A percentile compares a stretch with the other conserved stretches of the same genome.
phyloP scores from a whole-genome alignment of 345 rosid species.

The Heritiera littoralis region DNA sequence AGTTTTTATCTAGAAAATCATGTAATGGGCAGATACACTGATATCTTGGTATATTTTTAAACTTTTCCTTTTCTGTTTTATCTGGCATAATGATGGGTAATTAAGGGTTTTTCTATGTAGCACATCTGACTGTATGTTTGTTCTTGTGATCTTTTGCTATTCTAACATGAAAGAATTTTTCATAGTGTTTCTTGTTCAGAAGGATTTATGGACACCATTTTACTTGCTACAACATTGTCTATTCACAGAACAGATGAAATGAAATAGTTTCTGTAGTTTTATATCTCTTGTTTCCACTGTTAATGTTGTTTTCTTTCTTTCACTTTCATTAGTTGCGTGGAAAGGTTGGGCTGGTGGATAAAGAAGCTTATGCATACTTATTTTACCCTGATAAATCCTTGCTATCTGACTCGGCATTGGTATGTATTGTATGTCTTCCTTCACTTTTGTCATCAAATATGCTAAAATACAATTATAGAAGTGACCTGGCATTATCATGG shows the following conservation, averaged over 20 bases:
- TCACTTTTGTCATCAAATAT: slow-evolving; percentile 7
- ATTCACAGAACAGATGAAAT: background rate
- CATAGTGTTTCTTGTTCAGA: background rate
- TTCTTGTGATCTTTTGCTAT: slow-evolving; percentile 8
- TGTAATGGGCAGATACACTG: background rate
- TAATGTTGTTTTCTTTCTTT: background rate
- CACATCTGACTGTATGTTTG: background rate
- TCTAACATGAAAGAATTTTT: slow-evolving; percentile 11
- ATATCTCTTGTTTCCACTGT: slow-evolving; percentile 10
- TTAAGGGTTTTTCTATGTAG: background rate
- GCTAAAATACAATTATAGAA: background rate
- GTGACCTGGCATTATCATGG: slow-evolving; percentile 28
- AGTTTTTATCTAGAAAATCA: background rate
- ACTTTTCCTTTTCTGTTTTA: background rate
- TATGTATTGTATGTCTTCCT: slow-evolving; percentile 31
- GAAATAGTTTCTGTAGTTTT: slow-evolving; percentile 2
- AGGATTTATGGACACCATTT: slow-evolving; percentile 13
- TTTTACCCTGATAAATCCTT: slow-evolving; percentile 86
- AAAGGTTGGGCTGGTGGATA: slow-evolving; percentile 97
- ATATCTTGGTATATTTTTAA: background rate
- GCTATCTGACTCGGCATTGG: slow-evolving; percentile 79
- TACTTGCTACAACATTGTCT: slow-evolving; percentile 2
- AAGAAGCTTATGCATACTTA: slow-evolving; percentile 92
- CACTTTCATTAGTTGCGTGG: slow-evolving; percentile 80
- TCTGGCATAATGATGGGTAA: background rate